Base-by-base conservation (phyloP, 768 basidiomycete genomes). In the Clitopilus passeckerianus region DNA sequence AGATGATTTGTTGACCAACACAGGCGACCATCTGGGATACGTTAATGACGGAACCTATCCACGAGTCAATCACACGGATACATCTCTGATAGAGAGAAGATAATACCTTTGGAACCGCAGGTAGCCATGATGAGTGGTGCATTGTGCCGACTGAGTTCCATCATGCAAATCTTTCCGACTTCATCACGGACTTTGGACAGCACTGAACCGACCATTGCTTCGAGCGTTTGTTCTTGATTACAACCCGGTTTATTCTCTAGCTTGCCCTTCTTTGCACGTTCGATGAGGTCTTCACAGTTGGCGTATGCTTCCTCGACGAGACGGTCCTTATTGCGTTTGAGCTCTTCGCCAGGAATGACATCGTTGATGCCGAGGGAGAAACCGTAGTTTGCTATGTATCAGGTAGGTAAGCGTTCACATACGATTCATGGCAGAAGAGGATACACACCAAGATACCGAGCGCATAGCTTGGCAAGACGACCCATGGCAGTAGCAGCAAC, bases 1-100 rank as follows among this genome's bases (percentile, higher is more conserved):
- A 86, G 62, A 99, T 98, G 72, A 98, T 98, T 71, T 99, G 97
- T 69, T 99, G 97, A 5, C 97, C 97, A 65, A 99, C 97, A 84
- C 96, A 98, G 68, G 96, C 97, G 57, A 98, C 96, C 97, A 99
- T 99, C 76, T 99, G 97, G 22, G 94, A 96, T 58, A 99, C 97
- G 74, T 99, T 99, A 75, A 99, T 96, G 62, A 94, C 92, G 67
- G 97, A 98, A 72, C 97, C 96, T 77, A 57, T 18, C 33, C 6
- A 59, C 0, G 44, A 14, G 34, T 14, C 54, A 9, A 60, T 34
- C 12, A 37, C 33, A 18, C 24, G 23, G 57, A 23, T 14, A 8
- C 54, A 27, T 6, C 24, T 58, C 46, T 18, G 34, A 44, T 18
- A 37, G 27, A 20, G 35, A 20, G 24, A 57, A 8, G 54, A 22